phyloP scores from a whole-genome alignment of 2,329 filamentous ascomycete genomes.

The Emericellopsis cladophorae region DNA sequence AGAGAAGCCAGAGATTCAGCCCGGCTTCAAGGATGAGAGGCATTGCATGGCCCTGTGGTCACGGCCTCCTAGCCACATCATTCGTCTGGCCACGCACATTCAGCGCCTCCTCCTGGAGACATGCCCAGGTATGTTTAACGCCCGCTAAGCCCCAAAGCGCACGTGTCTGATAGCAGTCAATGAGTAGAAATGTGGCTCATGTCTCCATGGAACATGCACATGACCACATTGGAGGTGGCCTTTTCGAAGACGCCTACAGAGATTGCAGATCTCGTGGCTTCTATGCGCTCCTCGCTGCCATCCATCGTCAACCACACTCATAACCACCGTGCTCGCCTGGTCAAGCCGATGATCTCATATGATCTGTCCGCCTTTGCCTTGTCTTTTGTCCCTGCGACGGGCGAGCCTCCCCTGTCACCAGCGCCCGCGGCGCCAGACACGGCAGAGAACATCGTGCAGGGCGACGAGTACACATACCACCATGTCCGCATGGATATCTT shows the following conservation, averaged over 20 bases:
- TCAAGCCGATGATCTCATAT: slow-evolving; percentile 73
- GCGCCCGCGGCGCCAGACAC: slow-evolving; percentile 18
- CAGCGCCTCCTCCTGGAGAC: slow-evolving; percentile 52
- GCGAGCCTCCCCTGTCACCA: slow-evolving; percentile 30
- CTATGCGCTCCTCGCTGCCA: slow-evolving; percentile 42
- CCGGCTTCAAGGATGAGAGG: slow-evolving; percentile 60
- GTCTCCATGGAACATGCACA: slow-evolving; percentile 65
- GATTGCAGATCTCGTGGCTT: slow-evolving; percentile 48
- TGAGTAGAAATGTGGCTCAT: slow-evolving; percentile 59
- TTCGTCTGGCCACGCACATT: slow-evolving; percentile 52
- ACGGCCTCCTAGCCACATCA: slow-evolving; percentile 61
- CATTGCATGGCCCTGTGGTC: slow-evolving; percentile 86
- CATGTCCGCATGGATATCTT: slow-evolving; percentile 76
- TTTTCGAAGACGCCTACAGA: slow-evolving; percentile 62
- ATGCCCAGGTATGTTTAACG: slow-evolving; percentile 52
- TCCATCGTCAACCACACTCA: slow-evolving; percentile 54
- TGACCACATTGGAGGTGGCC: slow-evolving; percentile 76
- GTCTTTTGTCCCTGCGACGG: slow-evolving; percentile 74
- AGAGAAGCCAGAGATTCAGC: slow-evolving; percentile 48
- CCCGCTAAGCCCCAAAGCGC: not conserved
- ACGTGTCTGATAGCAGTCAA: not conserved
- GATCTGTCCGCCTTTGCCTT: slow-evolving; percentile 78
- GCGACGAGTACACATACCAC: slow-evolving; percentile 74
- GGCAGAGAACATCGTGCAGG: slow-evolving; percentile 24
- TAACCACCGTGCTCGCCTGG: slow-evolving; percentile 56